Evolutionary conservation across 768 basidiomycete genomes (phyloP), one percentile per base, ranked within the genome.

Genomic region (Suillus lakei): DNA sequence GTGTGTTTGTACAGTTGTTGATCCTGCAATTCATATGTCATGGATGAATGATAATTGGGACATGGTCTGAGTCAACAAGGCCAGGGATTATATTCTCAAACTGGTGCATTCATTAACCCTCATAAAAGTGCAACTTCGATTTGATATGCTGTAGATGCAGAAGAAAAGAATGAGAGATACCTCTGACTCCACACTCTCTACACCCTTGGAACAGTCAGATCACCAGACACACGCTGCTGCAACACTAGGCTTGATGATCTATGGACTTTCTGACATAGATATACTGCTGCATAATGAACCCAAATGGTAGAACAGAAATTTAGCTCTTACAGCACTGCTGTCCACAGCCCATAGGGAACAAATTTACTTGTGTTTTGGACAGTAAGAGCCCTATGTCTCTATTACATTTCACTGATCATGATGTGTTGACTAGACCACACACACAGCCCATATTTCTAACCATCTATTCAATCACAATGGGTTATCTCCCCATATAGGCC

Each of bases 401-500:
- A 46, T 46, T 46, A 46, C 2, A 4, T 46, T 46, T 46, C 44
- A 4, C n/a, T 46, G 10, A 46, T 23, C 44, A 46, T 12, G n/a
- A 46, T 12, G 44, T 23, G n/a, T 46, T 2, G n/a, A 46, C n/a
- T 21, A 46, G 44, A 23, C n/a, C 15, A 12, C 44, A 46, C 15
- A 12, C 44, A 46, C n/a, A 46, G n/a, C n/a, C 44, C 23, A 51
- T 26, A 12, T 62, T 62, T 48, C 61, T 16, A 9, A 41, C 46
- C 23, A 34, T 62, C 30, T 62, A 18, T 48, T 43, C 43, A 23
- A 62, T 73, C 32, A 69, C 72, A 18, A 48, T 72, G 36, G 65
- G 69, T 51, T 28, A 63, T 46, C 64, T 73, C 18, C 72, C 72
- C 12, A 62, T 65, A 34, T 72, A 73, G 64, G 72, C 68, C 23